These are phyloP conservation scores for Carpinus fangiana DNA, from an alignment of 306 rosid species.

Conservation along the genomic window DNA sequence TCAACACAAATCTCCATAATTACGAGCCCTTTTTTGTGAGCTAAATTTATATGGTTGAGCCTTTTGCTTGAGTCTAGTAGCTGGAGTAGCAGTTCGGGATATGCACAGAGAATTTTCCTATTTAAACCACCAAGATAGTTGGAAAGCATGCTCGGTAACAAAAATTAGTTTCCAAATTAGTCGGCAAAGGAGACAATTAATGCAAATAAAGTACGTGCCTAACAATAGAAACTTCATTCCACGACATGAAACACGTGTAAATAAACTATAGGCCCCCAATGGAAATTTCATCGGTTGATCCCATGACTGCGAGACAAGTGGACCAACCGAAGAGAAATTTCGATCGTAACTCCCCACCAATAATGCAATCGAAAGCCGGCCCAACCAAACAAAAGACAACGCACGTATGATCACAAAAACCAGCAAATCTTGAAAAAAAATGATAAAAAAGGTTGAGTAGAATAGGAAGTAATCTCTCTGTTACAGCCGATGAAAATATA, in stretches of 20 bases:
- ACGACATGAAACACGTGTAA: background rate
- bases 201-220: background rate
- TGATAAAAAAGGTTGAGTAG: background rate
- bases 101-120: no score
- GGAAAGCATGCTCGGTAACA: no score
- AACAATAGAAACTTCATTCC: background rate
- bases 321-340: constrained; percentile 31
- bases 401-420: background rate
- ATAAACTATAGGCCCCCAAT: no score
- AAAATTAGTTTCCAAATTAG: no score
- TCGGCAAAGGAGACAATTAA: no score
- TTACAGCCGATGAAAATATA: background rate
- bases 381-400: constrained; percentile 8
- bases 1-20: no score
- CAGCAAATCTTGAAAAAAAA: constrained; percentile 10
- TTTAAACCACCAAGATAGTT: no score
- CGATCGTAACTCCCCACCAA: constrained; percentile 45
- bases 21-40: no score
- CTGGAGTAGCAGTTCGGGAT: no score
- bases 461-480: background rate
- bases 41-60: no score
- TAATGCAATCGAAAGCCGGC: constrained; percentile 24
- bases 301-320: constrained; percentile 24
- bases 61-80: no score
- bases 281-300: no score